These are phyloP conservation scores for Lepidium aucheri DNA, from an alignment of 345 rosid genomes.

Conservation along the genomic window DNA sequence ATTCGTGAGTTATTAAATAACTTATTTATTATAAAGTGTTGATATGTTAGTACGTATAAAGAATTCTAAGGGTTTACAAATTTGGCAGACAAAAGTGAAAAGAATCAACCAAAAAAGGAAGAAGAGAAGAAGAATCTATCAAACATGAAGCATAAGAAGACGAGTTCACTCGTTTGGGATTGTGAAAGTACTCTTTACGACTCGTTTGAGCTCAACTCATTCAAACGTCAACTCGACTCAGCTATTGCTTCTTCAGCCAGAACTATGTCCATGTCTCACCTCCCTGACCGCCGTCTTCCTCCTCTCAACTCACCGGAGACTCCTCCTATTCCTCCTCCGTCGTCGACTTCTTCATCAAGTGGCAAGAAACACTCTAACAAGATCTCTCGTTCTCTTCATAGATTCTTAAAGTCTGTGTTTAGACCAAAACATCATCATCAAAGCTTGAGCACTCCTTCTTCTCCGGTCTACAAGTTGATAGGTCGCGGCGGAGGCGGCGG, in stretches of 20 bases:
- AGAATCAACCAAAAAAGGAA: not conserved
- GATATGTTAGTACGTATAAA: not conserved
- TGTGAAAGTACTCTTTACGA: slow-evolving; percentile 78
- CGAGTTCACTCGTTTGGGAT: slow-evolving; percentile 68
- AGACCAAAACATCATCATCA: slow-evolving; percentile 32
- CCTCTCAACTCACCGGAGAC: not conserved
- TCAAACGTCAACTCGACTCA: slow-evolving; percentile 66
- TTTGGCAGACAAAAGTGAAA: not conserved
- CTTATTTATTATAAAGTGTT: no score
- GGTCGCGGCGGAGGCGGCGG: slow-evolving; percentile 10
- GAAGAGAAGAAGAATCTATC: slow-evolving; percentile 3
- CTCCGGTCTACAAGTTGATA: slow-evolving; percentile 16
- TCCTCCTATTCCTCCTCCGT: slow-evolving; percentile 21
- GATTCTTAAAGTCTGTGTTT: slow-evolving; percentile 54
- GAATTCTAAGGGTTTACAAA: not conserved
- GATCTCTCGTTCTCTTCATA: slow-evolving; percentile 60
- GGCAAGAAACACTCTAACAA: slow-evolving; percentile 34
- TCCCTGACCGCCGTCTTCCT: slow-evolving; percentile 26
- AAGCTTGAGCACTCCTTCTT: slow-evolving; percentile 12
- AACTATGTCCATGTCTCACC: slow-evolving; percentile 59
- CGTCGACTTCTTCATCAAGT: slow-evolving; percentile 10
- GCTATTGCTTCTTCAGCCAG: slow-evolving; percentile 50
- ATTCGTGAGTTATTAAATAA: no score
- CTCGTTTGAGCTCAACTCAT: slow-evolving; percentile 80
- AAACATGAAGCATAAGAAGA: slow-evolving; percentile 12